Conservation (phyloP, 2,329 filamentous ascomycete genomes). For the Rhinocladiella similis region DNA sequence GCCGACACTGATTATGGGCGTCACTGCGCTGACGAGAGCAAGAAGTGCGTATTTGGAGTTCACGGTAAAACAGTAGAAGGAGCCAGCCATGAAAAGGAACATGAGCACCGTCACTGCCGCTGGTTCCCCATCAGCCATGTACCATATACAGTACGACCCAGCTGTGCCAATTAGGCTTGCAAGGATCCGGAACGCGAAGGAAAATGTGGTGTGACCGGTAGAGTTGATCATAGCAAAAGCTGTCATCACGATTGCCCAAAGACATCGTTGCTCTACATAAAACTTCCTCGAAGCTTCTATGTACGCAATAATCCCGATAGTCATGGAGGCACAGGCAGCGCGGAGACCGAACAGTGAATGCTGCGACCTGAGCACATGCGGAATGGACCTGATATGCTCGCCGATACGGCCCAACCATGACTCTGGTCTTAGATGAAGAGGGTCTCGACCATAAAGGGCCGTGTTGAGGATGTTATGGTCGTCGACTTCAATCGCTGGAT, state of each 20-base stretch:
- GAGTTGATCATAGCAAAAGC: constrained; percentile 7
- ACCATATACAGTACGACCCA: constrained; percentile 5
- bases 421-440: constrained; percentile 67
- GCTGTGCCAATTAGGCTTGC: not conserved
- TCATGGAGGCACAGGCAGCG: constrained; percentile 10
- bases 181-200: constrained; percentile 9
- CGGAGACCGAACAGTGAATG: constrained; percentile 49
- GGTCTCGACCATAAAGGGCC: constrained; percentile 46
- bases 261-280: constrained; percentile 7
- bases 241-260: constrained; percentile 8
- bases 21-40: constrained; percentile 60
- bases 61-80: not conserved
- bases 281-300: constrained; percentile 1
- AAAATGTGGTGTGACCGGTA: constrained; percentile 1
- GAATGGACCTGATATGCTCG: constrained; percentile 58
- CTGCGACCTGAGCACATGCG: constrained; percentile 61
- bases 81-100: constrained; percentile 4
- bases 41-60: constrained; percentile 60
- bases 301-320: constrained; percentile 11
- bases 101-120: constrained; percentile 9
- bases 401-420: constrained; percentile 63
- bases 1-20: constrained; percentile 63
- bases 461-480: not conserved
- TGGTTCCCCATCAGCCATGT: constrained; percentile 10
- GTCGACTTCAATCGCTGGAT: not conserved